Percentiles rank a stretch among this genome's conserved stretches.
Conservation (phyloP, 345 rosid genomes). For the Citrus sp. region DNA sequence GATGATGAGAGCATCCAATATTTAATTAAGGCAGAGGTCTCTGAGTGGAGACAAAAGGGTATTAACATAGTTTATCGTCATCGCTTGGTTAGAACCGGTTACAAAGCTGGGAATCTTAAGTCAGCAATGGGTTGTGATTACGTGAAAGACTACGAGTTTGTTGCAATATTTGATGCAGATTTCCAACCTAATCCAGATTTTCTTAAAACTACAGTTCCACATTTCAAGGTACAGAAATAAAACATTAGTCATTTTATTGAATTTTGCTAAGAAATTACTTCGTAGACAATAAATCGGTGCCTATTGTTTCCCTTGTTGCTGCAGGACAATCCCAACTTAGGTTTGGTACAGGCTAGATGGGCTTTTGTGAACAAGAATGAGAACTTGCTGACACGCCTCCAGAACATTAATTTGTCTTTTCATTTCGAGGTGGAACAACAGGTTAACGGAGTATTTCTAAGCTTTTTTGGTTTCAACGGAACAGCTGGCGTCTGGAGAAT, state of each 20-base stretch:
- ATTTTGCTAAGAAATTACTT: neutral
- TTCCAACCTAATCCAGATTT: slow-evolving; percentile 75
- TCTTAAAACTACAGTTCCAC: slow-evolving; percentile 71
- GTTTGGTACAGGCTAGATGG: slow-evolving; percentile 85
- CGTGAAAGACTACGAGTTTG: slow-evolving; percentile 69
- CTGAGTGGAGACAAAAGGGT: slow-evolving; percentile 67
- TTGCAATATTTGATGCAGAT: slow-evolving; percentile 85
- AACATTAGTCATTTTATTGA: neutral
- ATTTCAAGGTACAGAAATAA: slow-evolving; percentile 57
- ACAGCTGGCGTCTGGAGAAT: slow-evolving; percentile 93
- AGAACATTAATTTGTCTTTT: slow-evolving; percentile 73
- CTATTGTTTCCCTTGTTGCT: slow-evolving; percentile 10
- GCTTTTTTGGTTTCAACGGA: slow-evolving; percentile 89
- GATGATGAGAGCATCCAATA: slow-evolving; percentile 63
- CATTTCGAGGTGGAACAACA: slow-evolving; percentile 91
- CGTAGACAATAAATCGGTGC: neutral
- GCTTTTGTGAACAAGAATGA: slow-evolving; percentile 81
- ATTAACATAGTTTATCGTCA: slow-evolving; percentile 68
- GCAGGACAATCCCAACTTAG: slow-evolving; percentile 66
- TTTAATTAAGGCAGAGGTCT: slow-evolving; percentile 60
- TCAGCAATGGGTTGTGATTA: slow-evolving; percentile 85
- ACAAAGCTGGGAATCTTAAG: slow-evolving; percentile 90
- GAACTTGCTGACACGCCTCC: slow-evolving; percentile 82
- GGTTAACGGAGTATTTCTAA: slow-evolving; percentile 70
- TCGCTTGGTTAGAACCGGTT: slow-evolving; percentile 73